Conservation (phyloP, 352 stramenopile species). For the Pythium angustatum region DNA sequence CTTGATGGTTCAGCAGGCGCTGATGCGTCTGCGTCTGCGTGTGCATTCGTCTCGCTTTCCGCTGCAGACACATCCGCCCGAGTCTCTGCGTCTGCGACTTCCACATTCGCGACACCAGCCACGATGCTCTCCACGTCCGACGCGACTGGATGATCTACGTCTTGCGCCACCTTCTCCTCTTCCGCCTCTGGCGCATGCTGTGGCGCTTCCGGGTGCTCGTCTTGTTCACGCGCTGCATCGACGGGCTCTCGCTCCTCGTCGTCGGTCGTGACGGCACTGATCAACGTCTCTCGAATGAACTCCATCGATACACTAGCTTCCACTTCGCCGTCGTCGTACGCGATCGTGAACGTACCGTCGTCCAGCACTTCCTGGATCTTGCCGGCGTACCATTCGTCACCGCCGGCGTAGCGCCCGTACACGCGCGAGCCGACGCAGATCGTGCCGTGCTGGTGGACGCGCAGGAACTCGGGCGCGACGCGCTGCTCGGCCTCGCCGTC, state of each 20-base stretch:
- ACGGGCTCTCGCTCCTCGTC: not conserved
- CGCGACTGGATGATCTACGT: too few species aligned
- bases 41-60: not conserved
- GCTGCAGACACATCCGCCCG: not conserved
- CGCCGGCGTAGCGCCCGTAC: slow-evolving; percentile 60
- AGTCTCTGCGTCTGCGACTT: too few species aligned
- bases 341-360: slow-evolving; percentile 66
- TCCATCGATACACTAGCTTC: slow-evolving; percentile 55
- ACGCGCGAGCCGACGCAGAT: slow-evolving; percentile 75
- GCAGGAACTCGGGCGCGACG: slow-evolving; percentile 46
- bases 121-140: too few species aligned
- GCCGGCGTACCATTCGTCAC: slow-evolving; percentile 71
- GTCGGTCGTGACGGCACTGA: not conserved
- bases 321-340: slow-evolving; percentile 83
- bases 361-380: slow-evolving; percentile 62
- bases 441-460: slow-evolving; percentile 59
- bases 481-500: slow-evolving; percentile 64
- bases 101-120: too few species aligned
- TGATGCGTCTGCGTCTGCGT: too few species aligned
- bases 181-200: slow-evolving; percentile 13
- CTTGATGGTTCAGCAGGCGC: not conserved
- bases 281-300: slow-evolving; percentile 34
- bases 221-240: not conserved
- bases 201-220: slow-evolving; percentile 32
- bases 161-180: slow-evolving; percentile 7